Base-by-base conservation (phyloP, 179 eudicot genomes). In the Vitellaria paradoxa region DNA sequence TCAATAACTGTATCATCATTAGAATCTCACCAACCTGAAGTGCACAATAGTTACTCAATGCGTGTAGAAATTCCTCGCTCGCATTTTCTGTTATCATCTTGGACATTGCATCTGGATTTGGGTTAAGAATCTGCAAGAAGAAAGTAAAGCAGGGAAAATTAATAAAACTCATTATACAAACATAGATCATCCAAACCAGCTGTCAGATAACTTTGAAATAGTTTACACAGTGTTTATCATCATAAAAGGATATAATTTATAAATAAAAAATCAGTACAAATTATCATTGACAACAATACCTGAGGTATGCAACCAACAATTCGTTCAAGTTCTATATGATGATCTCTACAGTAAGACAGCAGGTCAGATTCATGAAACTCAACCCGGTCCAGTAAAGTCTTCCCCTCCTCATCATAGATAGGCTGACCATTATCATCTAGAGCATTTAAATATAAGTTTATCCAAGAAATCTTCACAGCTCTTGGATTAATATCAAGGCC, bases 281-380 rank as follows among this genome's bases (percentile, higher is more conserved):
- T 30, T 30, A 49, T 49, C 4, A 62, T 26, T 3, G 37, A 49
- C 7, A 23, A 37, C 9, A 24, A 52, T 83, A 96, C 99, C 92
- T 96, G 99, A 30, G 99, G 99, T 84, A 96, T 96, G 88, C 99
- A 96, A 74, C 99, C 99, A 82, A 96, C 93, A 71, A 96, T 96
- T 74, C 99, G 88, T 89, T 96, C 99, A 74, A 93, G 97, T 85
- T 87, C 89, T 83, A 96, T 91, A 52, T 91, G 84, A 76, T 93
- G 68, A 85, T 92, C 96, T 84, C 86, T 89, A 86, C 94, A 90
- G 87, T 96, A 93, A 72, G 86, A 81, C 30, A 96, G 93, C 85
- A 96, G 86, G 82, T 96, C 98, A 73, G 99, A 96, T 83, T 90
- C 98, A 81, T 96, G 84, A 73, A 96, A 96, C 84, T 96, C 98